Base-by-base conservation (phyloP, 2,329 filamentous ascomycete genomes). In the Hypomyces rosellus region DNA sequence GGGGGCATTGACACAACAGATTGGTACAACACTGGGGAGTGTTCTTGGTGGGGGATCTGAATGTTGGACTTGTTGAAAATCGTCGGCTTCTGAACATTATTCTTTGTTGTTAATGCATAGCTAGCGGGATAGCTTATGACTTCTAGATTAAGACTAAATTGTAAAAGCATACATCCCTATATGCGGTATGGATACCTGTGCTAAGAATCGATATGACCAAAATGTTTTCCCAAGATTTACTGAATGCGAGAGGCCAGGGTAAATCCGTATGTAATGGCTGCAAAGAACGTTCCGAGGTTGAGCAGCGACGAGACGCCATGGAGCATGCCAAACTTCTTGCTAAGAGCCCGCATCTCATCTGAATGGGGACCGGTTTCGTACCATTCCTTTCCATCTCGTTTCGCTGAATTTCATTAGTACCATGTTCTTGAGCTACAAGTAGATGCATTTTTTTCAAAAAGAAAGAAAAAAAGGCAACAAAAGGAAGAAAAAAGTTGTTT, bases 351-450 rank as follows among this genome's bases (percentile, higher is more conserved):
- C 91, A 97, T 96, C 72, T 92, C 88, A 59, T 84, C 76, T 5
- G 87, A 93, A 62, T 95, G 88, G 37, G 89, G 88, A 1, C 84
- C 78, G 47, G 80, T 73, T 56, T 95, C 89, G 62, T 86, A 88
- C 68, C 84, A 88, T 65, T 86, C 88, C 77, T 95, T 96, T 49
- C 89, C 89, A 65, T 96, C 92, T 61, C 85, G 83, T 54, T 86
- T 89, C 75, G 92, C 91, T 84, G 54, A 5, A 2, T 12, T 15
- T 15, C 7, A 13, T 49, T n/a, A 46, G 16, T 16, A 20, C 8
- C 34, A 9, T 18, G 18, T 18, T 18, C 40, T 18, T 20, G 14
- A 6, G 6, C 16, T 30, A 9, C 8, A 15, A 18, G 11, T 11
- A 13, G 20, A 20, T 20, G 5, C 5, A 20, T 5, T 5, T 15